Evolutionary conservation across 1,284 basidiomycete genomes (phyloP).

Genomic region (Malassezia sympodialis): DNA sequence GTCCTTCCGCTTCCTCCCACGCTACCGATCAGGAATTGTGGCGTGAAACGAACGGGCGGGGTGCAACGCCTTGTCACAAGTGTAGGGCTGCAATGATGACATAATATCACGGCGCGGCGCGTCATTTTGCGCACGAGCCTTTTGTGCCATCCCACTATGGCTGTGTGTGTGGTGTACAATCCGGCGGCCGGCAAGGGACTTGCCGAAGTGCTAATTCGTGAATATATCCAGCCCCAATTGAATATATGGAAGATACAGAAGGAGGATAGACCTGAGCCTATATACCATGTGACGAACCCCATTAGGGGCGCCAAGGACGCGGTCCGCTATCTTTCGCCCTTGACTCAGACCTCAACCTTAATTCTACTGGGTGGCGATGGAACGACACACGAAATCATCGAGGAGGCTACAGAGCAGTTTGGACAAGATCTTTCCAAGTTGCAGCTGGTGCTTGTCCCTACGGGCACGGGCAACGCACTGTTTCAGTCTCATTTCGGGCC

Average conservation of each 20-base stretch:
- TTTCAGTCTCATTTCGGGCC: constrained; percentile 56
- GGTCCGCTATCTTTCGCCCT: background rate
- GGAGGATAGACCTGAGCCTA: background rate
- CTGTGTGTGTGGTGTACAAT: constrained; percentile 11
- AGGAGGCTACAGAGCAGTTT: constrained; percentile 10
- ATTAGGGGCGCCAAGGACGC: background rate
- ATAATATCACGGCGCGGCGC: background rate
- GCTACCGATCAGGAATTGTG: background rate
- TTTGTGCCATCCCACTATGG: background rate
- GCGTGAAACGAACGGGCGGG: background rate
- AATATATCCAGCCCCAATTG: background rate
- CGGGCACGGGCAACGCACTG: constrained; percentile 90
- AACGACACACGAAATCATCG: constrained; percentile 45
- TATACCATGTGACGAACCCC: constrained; percentile 5
- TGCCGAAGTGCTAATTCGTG: background rate
- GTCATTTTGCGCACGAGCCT: constrained; percentile 2
- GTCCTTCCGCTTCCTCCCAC: background rate
- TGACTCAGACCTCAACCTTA: background rate
- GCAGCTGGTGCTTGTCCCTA: constrained; percentile 54
- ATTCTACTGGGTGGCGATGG: constrained; percentile 47
- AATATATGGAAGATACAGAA: background rate
- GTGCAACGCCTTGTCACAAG: background rate
- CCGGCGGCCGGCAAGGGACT: background rate
- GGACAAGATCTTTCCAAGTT: background rate
- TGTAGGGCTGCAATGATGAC: background rate